A percentile compares a stretch with the other conserved stretches of the same genome.
Evolutionary conservation across 352 stramenopile genomes (phyloP).

Genomic region (Albugo laibachii): DNA sequence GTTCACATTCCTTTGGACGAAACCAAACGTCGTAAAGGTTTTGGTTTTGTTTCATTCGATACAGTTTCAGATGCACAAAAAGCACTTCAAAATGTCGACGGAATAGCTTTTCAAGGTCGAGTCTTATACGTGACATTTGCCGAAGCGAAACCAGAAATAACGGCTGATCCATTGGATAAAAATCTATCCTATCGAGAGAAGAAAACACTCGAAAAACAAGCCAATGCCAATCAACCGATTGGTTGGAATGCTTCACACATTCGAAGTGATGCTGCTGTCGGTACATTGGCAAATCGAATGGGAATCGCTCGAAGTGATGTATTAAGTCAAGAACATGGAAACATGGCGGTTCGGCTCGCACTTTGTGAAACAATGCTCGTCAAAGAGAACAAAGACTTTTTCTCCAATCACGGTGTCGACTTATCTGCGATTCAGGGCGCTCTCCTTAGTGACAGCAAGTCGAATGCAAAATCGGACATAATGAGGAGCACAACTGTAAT

Average conservation of each 20-base stretch:
- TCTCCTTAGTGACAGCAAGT: conserved; percentile 45
- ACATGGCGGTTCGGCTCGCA: conserved; percentile 94
- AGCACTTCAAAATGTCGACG: conserved; percentile 83
- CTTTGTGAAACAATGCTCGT: conserved; percentile 96
- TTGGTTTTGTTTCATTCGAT: conserved; percentile 92
- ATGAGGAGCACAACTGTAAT: conserved; percentile 89
- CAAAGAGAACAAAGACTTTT: conserved; percentile 96
- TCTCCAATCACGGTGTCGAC: conserved; percentile 86
- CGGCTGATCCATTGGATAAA: conserved; percentile 20
- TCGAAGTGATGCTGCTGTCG: conserved; percentile 46
- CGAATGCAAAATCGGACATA: conserved; percentile 27
- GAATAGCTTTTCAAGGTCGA: conserved; percentile 90
- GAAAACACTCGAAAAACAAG: conserved; percentile 80
- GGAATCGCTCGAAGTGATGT: conserved; percentile 88
- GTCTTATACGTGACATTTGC: conserved; percentile 89
- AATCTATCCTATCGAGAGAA: conserved; percentile 78
- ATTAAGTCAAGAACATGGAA: conserved; percentile 87
- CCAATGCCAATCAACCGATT: conserved; percentile 37
- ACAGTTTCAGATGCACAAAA: conserved; percentile 77
- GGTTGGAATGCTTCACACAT: conserved; percentile 93
- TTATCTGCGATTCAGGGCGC: conserved; percentile 83
- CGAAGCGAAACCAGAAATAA: conserved; percentile 40
- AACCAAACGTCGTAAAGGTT: conserved; percentile 89
- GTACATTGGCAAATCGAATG: conserved; percentile 66
- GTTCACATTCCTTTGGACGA: conserved; percentile 95